A percentile compares a stretch with the other conserved stretches of the same genome.
Evolutionary conservation across 768 basidiomycete species (phyloP).

Genomic region (Phallus indusiatus): DNA sequence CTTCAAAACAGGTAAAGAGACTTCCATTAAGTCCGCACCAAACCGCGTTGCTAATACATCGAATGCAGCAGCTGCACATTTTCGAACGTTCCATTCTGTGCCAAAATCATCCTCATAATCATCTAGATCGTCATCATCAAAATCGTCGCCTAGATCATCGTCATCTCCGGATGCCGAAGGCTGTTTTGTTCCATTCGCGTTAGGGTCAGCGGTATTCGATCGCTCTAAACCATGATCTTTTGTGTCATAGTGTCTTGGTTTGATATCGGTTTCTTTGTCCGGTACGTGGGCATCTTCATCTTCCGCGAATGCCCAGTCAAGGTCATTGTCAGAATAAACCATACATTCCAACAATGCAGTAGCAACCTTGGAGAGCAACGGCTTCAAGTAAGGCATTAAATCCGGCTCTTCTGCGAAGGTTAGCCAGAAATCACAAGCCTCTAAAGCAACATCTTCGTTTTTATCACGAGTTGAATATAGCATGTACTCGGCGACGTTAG

Average conservation of each 20-base stretch:
- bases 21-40: conserved; percentile 77
- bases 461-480: conserved; percentile 96
- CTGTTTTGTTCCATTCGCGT: conserved; percentile 5
- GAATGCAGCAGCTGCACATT: conserved; percentile 95
- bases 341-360: conserved; percentile 96
- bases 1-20: conserved; percentile 83
- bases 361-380: conserved; percentile 82
- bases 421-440: conserved; percentile 99
- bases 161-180: conserved; percentile 25
- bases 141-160: conserved; percentile 82
- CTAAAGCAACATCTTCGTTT: conserved; percentile 91
- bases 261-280: conserved; percentile 93
- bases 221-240: conserved; percentile 83
- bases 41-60: conserved; percentile 96
- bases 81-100: conserved; percentile 97
- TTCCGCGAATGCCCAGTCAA: conserved; percentile 90
- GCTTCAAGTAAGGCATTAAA: conserved; percentile 72
- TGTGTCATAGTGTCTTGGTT: conserved; percentile 83
- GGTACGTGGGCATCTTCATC: conserved; percentile 82
- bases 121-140: conserved; percentile 78
- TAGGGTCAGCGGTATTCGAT: conserved; percentile 31
- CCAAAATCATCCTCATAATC: conserved; percentile 96
- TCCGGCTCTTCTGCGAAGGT: conserved; percentile 96
- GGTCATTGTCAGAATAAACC: conserved; percentile 92
- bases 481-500: conserved; percentile 97